Evolutionary conservation across 2,329 filamentous ascomycete genomes (phyloP).

Genomic region (Aureobasidium sp.): DNA sequence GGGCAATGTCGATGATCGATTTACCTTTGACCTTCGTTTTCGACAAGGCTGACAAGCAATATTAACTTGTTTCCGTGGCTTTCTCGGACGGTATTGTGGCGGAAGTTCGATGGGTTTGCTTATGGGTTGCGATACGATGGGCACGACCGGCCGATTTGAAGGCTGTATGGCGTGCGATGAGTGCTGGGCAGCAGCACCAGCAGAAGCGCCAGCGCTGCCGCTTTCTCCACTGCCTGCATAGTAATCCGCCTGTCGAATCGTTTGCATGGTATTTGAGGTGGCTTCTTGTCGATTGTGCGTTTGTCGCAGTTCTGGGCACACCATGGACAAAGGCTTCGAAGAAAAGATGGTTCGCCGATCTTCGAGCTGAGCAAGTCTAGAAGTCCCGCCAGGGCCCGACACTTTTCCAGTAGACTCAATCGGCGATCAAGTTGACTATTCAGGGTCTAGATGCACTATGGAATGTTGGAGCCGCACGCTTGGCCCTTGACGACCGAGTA

Average conservation of each 20-base stretch:
- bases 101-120: constrained; percentile 18
- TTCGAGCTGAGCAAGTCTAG: constrained; percentile 3
- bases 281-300: not conserved
- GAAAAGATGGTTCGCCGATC: constrained; percentile 17
- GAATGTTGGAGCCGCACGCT: not conserved
- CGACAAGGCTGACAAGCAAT: constrained; percentile 18
- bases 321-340: constrained; percentile 7
- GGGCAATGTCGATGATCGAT: not conserved
- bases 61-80: constrained; percentile 20
- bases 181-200: not conserved
- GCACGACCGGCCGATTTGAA: constrained; percentile 6
- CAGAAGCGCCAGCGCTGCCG: not conserved
- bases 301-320: constrained; percentile 5
- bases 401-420: constrained; percentile 10
- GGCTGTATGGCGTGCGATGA: not conserved
- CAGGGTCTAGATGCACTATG: not conserved
- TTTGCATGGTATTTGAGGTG: not conserved
- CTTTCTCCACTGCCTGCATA: not conserved
- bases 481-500: not conserved
- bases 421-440: not conserved
- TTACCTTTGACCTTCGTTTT: constrained; percentile 20
- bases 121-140: constrained; percentile 15
- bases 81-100: constrained; percentile 17
- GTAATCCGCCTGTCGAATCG: constrained; percentile 11
- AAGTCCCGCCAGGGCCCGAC: constrained; percentile 3